Conservation (phyloP, 148 eudicot genomes). For the Persicaria maculosa region DNA sequence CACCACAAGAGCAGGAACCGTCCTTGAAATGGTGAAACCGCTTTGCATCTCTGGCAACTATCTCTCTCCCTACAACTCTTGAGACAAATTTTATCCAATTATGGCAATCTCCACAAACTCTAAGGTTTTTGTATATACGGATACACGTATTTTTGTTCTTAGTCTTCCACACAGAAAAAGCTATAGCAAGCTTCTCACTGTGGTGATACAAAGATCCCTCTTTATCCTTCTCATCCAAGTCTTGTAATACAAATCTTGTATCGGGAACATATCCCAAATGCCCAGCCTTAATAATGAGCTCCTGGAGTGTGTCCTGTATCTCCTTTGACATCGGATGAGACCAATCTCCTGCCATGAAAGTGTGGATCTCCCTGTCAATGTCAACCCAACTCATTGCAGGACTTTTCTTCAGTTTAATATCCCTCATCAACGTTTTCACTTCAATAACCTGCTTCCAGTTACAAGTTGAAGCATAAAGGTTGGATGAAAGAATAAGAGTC, state of each 20-base stretch:
- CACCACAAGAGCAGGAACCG: constrained; percentile 40
- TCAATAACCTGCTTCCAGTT: constrained; percentile 31
- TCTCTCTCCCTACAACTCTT: constrained; percentile 30
- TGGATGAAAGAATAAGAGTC: constrained; percentile 28
- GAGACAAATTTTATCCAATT: constrained; percentile 31
- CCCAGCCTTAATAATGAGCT: constrained; percentile 25
- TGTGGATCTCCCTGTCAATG: constrained; percentile 32
- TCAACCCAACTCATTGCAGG: constrained; percentile 44
- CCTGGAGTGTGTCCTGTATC: constrained; percentile 22
- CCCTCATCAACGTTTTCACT: constrained; percentile 30
- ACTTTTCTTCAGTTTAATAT: constrained; percentile 26
- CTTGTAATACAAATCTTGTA: constrained; percentile 28
- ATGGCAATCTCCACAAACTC: constrained; percentile 47
- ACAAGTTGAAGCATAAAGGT: constrained; percentile 37
- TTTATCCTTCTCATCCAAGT: constrained; percentile 33
- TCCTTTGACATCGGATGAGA: constrained; percentile 25
- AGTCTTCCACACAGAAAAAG: constrained; percentile 30
- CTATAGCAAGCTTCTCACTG: constrained; percentile 40
- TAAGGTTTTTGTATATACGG: constrained; percentile 36
- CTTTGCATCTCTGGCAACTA: constrained; percentile 40
- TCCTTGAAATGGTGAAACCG: constrained; percentile 44
- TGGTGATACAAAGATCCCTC: constrained; percentile 34
- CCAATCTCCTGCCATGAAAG: constrained; percentile 32
- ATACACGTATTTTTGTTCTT: constrained; percentile 20
- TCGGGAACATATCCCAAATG: constrained; percentile 37